Percentiles rank a stretch among this genome's conserved stretches.
Evolutionary conservation across 805 yeast species (phyloP).

Genomic region (Ogataea ganodermae): DNA sequence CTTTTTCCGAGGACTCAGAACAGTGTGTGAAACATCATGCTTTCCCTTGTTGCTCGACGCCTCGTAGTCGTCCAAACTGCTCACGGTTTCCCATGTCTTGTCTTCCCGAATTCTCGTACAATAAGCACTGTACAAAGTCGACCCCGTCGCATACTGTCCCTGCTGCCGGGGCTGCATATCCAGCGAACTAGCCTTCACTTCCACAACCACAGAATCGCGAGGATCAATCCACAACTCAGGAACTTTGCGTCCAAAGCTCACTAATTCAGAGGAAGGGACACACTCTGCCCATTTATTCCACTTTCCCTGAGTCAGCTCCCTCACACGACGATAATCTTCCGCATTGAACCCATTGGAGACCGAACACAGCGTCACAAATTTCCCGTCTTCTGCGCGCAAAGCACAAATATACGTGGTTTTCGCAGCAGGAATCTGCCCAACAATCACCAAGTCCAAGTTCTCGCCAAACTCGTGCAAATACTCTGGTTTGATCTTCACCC

Average conservation of each 20-base stretch:
- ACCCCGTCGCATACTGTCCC: conserved; percentile 57
- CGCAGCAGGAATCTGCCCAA: conserved; percentile 75
- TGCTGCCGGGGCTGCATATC: conserved; percentile 46
- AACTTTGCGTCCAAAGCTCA: conserved; percentile 57
- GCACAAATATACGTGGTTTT: conserved; percentile 80
- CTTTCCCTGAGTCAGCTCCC: conserved; percentile 54
- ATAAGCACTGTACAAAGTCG: conserved; percentile 77
- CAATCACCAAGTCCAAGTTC: conserved; percentile 73
- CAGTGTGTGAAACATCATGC: conserved; percentile 15
- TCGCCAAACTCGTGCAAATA: conserved; percentile 85
- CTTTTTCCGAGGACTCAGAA: conserved; percentile 32
- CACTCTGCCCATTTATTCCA: conserved; percentile 52
- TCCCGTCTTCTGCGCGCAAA: conserved; percentile 45
- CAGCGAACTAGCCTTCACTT: conserved; percentile 78
- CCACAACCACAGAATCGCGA: conserved; percentile 71
- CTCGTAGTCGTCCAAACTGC: conserved; percentile 56
- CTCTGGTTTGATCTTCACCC: conserved; percentile 93
- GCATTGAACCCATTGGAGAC: conserved; percentile 83
- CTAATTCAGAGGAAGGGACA: conserved; percentile 42
- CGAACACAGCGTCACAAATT: conserved; percentile 67
- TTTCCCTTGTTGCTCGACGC: conserved; percentile 23
- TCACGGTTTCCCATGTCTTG: conserved; percentile 57
- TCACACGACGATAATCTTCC: conserved; percentile 61
- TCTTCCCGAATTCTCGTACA: conserved; percentile 69
- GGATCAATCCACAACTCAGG: conserved; percentile 86